Evolutionary conservation across 352 stramenopile species (phyloP).

Genomic region (Phytophthora podocarpi): DNA sequence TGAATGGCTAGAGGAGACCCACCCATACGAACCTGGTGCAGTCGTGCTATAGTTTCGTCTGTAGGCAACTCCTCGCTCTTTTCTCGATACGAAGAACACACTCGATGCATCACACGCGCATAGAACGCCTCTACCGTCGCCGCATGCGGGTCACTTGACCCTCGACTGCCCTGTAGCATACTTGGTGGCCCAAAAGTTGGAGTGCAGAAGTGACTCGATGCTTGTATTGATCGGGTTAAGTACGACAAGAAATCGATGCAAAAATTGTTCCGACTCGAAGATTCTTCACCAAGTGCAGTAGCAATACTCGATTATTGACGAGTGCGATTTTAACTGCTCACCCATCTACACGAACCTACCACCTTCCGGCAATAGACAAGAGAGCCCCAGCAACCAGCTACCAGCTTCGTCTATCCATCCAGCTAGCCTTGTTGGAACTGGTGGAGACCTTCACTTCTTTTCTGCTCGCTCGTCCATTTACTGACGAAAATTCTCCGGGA

Average conservation of each 20-base stretch:
- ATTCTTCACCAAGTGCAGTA: no score
- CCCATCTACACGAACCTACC: not conserved
- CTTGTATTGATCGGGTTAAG: slow-evolving; percentile 16
- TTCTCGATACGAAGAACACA: slow-evolving; percentile 51
- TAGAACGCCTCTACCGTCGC: slow-evolving; percentile 58
- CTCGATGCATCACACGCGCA: slow-evolving; percentile 58
- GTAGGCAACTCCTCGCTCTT: slow-evolving; percentile 25
- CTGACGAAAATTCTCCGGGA: slow-evolving; percentile 63
- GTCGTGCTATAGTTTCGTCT: slow-evolving; percentile 11
- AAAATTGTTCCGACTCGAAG: no score
- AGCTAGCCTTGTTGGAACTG: not conserved
- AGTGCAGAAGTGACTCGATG: not conserved
- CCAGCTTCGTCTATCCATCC: not conserved
- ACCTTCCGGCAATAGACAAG: not conserved
- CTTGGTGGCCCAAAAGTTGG: no score
- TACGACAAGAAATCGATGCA: slow-evolving; percentile 1
- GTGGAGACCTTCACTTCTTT: not conserved
- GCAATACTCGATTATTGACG: no score
- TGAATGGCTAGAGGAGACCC: not conserved
- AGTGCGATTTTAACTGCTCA: slow-evolving; percentile 9
- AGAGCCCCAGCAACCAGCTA: not conserved
- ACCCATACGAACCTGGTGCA: slow-evolving; percentile 35
- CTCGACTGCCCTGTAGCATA: not conserved
- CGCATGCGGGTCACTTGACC: slow-evolving; percentile 1
- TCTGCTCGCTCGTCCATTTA: slow-evolving; percentile 32